These are phyloP conservation scores for Skeletonema costatum DNA, from an alignment of 108 stramenopile species.

Conservation along the genomic window DNA sequence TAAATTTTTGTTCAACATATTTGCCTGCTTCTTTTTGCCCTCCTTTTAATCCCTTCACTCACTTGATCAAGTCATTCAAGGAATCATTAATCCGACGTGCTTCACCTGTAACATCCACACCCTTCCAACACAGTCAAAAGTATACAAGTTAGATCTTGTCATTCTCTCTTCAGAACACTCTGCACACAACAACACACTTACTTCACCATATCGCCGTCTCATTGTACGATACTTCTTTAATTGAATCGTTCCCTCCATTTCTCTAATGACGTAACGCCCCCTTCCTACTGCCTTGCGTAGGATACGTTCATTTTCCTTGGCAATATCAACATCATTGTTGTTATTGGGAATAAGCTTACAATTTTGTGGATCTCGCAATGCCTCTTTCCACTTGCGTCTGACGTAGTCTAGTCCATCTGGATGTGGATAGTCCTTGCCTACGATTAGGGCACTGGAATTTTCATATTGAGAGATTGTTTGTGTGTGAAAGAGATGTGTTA, in stretches of 20 bases:
- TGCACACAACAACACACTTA: not conserved
- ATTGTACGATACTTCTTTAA: conserved; percentile 71
- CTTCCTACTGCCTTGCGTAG: conserved; percentile 83
- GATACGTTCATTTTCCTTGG: conserved; percentile 75
- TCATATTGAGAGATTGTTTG: not conserved
- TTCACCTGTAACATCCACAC: conserved; percentile 34
- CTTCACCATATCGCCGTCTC: conserved; percentile 44
- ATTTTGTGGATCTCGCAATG: conserved; percentile 72
- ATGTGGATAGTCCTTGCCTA: conserved; percentile 86
- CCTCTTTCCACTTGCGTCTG: conserved; percentile 81
- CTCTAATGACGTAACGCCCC: conserved; percentile 76
- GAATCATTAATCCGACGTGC: conserved; percentile 25
- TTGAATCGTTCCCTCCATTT: conserved; percentile 61
- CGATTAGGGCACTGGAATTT: conserved; percentile 51
- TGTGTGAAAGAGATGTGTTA: not conserved
- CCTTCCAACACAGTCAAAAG: conserved; percentile 4
- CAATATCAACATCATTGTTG: not conserved
- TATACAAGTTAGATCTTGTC: not conserved
- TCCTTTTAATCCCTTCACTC: not conserved
- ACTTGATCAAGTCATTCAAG: conserved; percentile 14
- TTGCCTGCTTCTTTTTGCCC: too few relatives aligned
- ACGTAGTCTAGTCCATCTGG: conserved; percentile 87
- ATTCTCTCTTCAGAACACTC: not conserved
- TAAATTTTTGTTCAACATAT: not conserved
- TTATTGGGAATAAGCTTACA: conserved; percentile 28